Percentiles rank a stretch among this genome's conserved stretches.
Conservation (phyloP, 1,139 yeast genomes). For the Taphrina confusa region DNA sequence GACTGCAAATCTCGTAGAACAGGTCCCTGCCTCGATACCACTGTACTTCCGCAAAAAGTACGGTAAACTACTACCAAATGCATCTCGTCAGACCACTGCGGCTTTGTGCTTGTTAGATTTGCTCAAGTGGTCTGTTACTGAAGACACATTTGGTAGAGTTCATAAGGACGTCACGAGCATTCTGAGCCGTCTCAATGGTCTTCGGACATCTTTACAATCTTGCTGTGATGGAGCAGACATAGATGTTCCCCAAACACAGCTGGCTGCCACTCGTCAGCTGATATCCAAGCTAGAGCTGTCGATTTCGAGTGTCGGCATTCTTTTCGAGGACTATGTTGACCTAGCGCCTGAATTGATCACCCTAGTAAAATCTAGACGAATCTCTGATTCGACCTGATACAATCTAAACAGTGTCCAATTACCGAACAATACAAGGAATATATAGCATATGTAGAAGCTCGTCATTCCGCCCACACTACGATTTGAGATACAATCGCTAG, state of each 20-base stretch:
- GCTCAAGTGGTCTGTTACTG: slow-evolving; percentile 11
- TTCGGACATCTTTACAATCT: not conserved
- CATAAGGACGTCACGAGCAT: slow-evolving; percentile 21
- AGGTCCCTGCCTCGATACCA: not conserved
- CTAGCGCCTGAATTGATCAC: not conserved
- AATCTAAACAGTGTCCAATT: too few species aligned
- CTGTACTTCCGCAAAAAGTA: not conserved
- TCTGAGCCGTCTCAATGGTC: not conserved
- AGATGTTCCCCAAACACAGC: not conserved
- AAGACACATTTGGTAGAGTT: slow-evolving; percentile 25
- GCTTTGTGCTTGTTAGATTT: not conserved
- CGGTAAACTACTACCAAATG: not conserved
- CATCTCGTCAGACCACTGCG: not conserved
- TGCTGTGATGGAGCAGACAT: not conserved
- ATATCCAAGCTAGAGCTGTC: not conserved
- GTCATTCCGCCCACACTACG: too few species aligned
- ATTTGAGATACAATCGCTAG: too few species aligned
- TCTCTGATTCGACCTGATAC: too few species aligned
- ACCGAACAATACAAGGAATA: too few species aligned
- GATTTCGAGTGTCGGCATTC: not conserved
- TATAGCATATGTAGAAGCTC: too few species aligned
- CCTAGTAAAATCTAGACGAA: too few species aligned
- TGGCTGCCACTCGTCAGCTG: not conserved
- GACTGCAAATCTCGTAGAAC: not conserved
- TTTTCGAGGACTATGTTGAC: slow-evolving; percentile 1